Evolutionary conservation across 768 basidiomycete species (phyloP).

Genomic region (Boletus tylopilopsis): DNA sequence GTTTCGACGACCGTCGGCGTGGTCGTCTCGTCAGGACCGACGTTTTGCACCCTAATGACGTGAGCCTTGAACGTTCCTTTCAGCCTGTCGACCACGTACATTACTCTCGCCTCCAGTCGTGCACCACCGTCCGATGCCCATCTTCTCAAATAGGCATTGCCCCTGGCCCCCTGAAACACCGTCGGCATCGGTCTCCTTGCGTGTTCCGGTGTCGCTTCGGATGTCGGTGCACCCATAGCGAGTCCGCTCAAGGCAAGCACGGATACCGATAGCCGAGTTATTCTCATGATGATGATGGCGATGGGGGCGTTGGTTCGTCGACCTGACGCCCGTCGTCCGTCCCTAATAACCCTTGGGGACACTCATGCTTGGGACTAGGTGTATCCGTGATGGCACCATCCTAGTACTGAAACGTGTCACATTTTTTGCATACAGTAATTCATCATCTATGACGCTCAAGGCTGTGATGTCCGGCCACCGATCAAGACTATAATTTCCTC

Average conservation of each 20-base stretch:
- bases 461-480: neutral
- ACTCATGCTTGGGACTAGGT: constrained; percentile 9
- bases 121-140: constrained; percentile 5
- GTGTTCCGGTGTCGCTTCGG: neutral
- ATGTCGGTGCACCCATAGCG: constrained; percentile 11
- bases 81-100: constrained; percentile 14
- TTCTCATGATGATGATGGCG: constrained; percentile 5
- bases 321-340: neutral
- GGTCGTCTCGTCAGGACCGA: neutral
- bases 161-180: constrained; percentile 8
- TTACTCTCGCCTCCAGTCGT: neutral
- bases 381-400: constrained; percentile 9
- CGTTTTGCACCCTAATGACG: constrained; percentile 9
- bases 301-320: neutral
- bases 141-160: constrained; percentile 4
- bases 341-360: constrained; percentile 8
- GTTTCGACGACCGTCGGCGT: neutral
- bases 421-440: constrained; percentile 16
- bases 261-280: neutral
- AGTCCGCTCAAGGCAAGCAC: constrained; percentile 3
- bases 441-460: neutral
- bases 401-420: neutral
- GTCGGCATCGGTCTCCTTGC: constrained; percentile 10
- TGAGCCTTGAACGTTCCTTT: neutral
- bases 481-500: neutral